Evolutionary conservation across 208 protist genomes (phyloP), one percentile per base, ranked within the genome.

Genomic region (Porcisia hertigi): DNA sequence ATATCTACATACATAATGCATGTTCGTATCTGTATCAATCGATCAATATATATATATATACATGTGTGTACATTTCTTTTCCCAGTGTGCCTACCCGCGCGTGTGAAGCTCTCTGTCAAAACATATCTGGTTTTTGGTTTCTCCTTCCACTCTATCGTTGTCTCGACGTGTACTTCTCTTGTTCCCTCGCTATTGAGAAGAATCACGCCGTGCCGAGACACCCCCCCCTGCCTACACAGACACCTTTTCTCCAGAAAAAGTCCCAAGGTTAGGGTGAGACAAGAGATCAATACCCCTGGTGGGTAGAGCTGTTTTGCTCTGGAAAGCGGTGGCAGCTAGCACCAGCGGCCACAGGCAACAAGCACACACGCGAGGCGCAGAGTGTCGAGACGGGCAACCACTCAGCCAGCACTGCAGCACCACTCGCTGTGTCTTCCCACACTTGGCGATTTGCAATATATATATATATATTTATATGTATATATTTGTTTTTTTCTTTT

Each of bases 371-470:
- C 18, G 47, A 23, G 9, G 45, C 30, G 62, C 45, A 49, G 45
- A 49, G 39, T 43, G 41, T 11, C 4, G 62, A 5, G 41, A n/a
- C 18, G 62, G 45, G 45, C 55, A 16, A 16, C 67, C 41, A 49
- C 34, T 23, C 23, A 49, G 41, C n/a, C 45, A 14, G 47, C 41
- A 12, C 30, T 30, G n/a, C 12, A 36, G 49, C 47, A 2, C 41
- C 20, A 39, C 16, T 79, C 69, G 30, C 71, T 69, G n/a, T 43
- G 71, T 75, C 36, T 54, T 73, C 73, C 67, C n/a, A n/a, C n/a
- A n/a, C 73, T 71, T 69, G 23, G 25, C 41, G 39, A n/a, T 70
- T 30, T 55, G 14, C n/a, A n/a, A n/a, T n/a, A n/a, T n/a, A n/a
- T n/a, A n/a, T n/a, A n/a, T n/a, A n/a, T n/a, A n/a, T n/a, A n/a